Evolutionary conservation across 2,329 filamentous ascomycete species (phyloP).

Genomic region (Fusarium redolens): DNA sequence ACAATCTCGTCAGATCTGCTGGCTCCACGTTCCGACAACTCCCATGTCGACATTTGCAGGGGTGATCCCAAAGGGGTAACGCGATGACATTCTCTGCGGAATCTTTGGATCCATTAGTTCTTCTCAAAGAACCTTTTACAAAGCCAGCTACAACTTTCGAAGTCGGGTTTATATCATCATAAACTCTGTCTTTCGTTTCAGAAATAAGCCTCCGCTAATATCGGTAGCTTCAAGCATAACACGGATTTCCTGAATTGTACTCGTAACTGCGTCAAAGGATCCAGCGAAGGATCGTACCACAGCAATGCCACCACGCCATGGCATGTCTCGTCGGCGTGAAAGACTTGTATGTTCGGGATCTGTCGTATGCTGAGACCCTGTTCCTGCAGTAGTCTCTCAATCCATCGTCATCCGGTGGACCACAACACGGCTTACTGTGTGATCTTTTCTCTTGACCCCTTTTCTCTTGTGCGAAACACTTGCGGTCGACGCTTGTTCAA

Average conservation of each 20-base stretch:
- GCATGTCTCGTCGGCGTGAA: conserved; percentile 21
- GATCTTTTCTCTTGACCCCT: conserved; percentile 12
- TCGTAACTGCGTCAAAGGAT: conserved; percentile 12
- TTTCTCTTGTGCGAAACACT: conserved; percentile 18
- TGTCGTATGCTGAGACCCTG: conserved; percentile 36
- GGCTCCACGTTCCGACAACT: conserved; percentile 5
- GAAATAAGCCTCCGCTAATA: neutral
- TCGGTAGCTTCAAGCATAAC: conserved; percentile 1
- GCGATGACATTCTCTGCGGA: conserved; percentile 26
- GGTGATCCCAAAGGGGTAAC: conserved; percentile 23
- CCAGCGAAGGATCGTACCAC: conserved; percentile 33
- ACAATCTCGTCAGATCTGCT: conserved; percentile 4
- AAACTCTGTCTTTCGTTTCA: neutral
- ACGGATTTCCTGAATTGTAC: neutral
- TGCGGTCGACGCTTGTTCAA: conserved; percentile 22
- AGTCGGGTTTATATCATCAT: neutral
- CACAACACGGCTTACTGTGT: conserved; percentile 23
- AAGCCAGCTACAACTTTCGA: conserved; percentile 8
- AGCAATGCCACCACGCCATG: conserved; percentile 23
- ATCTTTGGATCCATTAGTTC: neutral
- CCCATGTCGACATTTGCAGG: conserved; percentile 1
- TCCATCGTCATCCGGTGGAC: conserved; percentile 44
- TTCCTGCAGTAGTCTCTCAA: conserved; percentile 45
- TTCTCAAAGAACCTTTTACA: conserved; percentile 1
- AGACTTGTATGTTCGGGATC: conserved; percentile 23